A percentile compares a stretch with the other conserved stretches of the same genome.
These are phyloP conservation scores for Rhododendron williamsianum DNA, from an alignment of 148 eudicot species.

Conservation along the genomic window DNA sequence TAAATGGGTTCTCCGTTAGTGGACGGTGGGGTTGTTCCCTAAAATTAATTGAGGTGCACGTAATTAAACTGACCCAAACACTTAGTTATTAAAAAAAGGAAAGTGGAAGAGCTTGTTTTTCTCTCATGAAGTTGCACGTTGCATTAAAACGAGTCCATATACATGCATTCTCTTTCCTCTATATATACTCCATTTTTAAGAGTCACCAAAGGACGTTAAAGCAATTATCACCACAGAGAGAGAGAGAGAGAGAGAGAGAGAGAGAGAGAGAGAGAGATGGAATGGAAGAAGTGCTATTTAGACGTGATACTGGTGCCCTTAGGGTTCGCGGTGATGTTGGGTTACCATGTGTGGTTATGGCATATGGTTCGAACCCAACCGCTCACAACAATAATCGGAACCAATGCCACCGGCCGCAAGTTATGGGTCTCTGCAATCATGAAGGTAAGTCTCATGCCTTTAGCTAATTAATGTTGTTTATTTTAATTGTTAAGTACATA, in stretches of 20 bases:
- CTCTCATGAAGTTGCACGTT: background rate
- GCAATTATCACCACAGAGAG: background rate
- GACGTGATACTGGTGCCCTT: conserved; percentile 68
- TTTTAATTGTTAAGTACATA: background rate
- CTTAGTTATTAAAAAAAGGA: background rate
- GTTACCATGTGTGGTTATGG: conserved; percentile 81
- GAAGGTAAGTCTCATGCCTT: conserved; percentile 39
- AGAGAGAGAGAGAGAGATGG: conserved; percentile 32
- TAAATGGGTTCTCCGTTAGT: background rate
- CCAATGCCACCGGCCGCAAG: conserved; percentile 60
- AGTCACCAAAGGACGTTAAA: conserved; percentile 4
- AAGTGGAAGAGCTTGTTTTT: background rate
- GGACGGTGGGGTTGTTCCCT: background rate
- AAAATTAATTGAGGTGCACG: too few species aligned
- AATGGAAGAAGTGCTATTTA: conserved; percentile 55
- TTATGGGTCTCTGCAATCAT: conserved; percentile 79
- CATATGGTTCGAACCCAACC: conserved; percentile 61
- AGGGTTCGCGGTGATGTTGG: conserved; percentile 35
- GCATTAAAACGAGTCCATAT: conserved; percentile 16
- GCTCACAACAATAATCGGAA: conserved; percentile 62
- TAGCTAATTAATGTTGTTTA: too few species aligned
- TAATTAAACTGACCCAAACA: too few species aligned
- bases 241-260: conserved; percentile 1
- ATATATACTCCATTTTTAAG: background rate
- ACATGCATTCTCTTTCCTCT: background rate